A percentile compares a stretch with the other conserved stretches of the same genome.
These are phyloP conservation scores for Akanthomyces muscarius DNA, from an alignment of 2,329 filamentous ascomycete genomes.

Conservation along the genomic window DNA sequence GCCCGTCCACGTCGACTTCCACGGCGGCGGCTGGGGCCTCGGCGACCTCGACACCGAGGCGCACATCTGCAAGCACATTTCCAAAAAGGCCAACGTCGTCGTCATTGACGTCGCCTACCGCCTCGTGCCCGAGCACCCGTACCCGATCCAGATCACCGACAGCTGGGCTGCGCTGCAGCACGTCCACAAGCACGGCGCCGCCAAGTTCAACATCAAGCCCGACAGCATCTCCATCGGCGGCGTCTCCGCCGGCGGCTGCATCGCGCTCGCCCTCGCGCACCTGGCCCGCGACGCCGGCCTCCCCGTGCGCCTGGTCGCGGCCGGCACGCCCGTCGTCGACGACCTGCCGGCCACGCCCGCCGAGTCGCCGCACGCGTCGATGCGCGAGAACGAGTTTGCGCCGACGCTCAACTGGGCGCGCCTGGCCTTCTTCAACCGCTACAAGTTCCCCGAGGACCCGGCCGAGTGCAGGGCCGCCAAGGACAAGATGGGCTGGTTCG, in stretches of 20 bases:
- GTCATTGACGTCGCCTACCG: slow-evolving; percentile 52
- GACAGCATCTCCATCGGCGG: slow-evolving; percentile 41
- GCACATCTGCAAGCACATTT: slow-evolving; percentile 46
- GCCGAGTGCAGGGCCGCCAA: slow-evolving; percentile 17
- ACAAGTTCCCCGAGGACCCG: slow-evolving; percentile 29
- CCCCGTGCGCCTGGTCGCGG: slow-evolving; percentile 35
- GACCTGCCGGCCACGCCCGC: slow-evolving; percentile 35
- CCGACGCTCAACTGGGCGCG: slow-evolving; percentile 42
- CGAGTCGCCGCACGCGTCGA: slow-evolving; percentile 38
- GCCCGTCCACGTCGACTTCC: slow-evolving; percentile 46
- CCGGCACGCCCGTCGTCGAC: slow-evolving; percentile 38
- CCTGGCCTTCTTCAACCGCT: slow-evolving; percentile 38
- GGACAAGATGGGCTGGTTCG: slow-evolving; percentile 24
- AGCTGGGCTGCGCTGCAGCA: slow-evolving; percentile 43
- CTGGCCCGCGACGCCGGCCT: slow-evolving; percentile 37
- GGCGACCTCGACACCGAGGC: slow-evolving; percentile 48
- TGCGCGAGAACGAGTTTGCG: slow-evolving; percentile 39
- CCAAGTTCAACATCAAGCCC: slow-evolving; percentile 35
- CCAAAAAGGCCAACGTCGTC: slow-evolving; percentile 38
- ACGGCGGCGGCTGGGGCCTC: slow-evolving; percentile 48
- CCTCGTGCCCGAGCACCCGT: slow-evolving; percentile 46
- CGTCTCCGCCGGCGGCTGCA: slow-evolving; percentile 41
- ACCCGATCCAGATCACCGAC: slow-evolving; percentile 47
- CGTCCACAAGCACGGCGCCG: slow-evolving; percentile 32
- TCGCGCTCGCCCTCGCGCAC: slow-evolving; percentile 37